phyloP scores from a whole-genome alignment of 148 eudicot species.

The Chenopodium quinoa region DNA sequence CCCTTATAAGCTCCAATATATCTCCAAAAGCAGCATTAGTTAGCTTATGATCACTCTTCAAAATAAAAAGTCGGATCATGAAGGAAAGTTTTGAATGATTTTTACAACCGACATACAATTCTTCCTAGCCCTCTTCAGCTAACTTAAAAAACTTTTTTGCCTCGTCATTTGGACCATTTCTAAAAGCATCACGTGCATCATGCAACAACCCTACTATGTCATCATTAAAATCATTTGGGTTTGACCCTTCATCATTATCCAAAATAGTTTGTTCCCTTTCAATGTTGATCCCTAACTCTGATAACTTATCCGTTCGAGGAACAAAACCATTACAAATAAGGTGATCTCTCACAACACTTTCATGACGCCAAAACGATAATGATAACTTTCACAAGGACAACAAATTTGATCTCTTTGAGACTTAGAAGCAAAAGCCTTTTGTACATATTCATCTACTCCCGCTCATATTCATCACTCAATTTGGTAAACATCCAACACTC shows the following conservation, averaged over 20 bases:
- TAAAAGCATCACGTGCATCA: background rate
- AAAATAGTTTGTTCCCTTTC: background rate
- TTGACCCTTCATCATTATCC: background rate
- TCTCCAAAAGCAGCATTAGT: background rate
- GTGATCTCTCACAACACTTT: background rate
- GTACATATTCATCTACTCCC: background rate
- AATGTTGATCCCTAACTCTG: background rate
- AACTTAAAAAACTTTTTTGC: slow-evolving; percentile 1
- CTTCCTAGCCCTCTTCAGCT: background rate
- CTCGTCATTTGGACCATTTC: background rate
- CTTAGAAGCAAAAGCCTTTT: background rate
- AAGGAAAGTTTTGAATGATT: background rate
- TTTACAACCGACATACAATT: background rate
- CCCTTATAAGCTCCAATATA: background rate
- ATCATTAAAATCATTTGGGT: background rate
- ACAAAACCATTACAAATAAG: slow-evolving; percentile 1
- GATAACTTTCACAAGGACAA: background rate
- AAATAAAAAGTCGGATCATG: background rate
- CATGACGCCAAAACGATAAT: background rate
- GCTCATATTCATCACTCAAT: background rate
- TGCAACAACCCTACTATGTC: background rate
- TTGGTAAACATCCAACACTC: background rate
- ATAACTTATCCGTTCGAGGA: background rate
- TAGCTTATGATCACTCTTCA: background rate
- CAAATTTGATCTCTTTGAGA: background rate